phyloP scores from a whole-genome alignment of 257 asterid genomes.

The Solanum microdontum region DNA sequence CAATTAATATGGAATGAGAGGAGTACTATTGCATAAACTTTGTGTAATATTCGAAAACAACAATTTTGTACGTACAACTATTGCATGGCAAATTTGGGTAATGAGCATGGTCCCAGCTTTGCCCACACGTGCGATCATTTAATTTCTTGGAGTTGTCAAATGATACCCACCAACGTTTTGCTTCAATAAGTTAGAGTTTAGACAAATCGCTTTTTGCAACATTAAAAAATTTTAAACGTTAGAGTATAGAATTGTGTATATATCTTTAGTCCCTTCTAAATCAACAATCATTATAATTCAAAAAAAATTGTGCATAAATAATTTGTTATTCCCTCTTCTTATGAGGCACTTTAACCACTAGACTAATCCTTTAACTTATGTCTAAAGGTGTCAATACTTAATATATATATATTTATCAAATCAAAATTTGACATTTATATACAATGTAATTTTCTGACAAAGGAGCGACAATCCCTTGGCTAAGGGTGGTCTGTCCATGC shows the following conservation, averaged over 20 bases:
- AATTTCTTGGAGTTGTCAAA: neutral
- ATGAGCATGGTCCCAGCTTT: neutral
- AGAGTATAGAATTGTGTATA: neutral
- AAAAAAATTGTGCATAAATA: neutral
- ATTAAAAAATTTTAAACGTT: neutral
- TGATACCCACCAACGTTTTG: neutral
- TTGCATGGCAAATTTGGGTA: neutral
- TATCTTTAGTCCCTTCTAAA: neutral
- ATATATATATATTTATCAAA: too few species aligned
- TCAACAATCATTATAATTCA: neutral
- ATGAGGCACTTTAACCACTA: too few species aligned
- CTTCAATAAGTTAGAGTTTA: neutral
- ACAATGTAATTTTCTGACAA: too few species aligned
- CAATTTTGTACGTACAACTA: neutral
- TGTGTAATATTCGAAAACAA: neutral
- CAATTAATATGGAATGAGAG: too few species aligned
- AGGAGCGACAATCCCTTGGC: neutral
- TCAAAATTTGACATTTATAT: too few species aligned
- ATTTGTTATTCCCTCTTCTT: neutral
- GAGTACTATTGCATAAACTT: neutral
- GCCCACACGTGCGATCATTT: conserved; percentile 18
- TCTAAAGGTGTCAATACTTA: too few species aligned
- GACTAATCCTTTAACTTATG: too few species aligned
- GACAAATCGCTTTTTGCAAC: neutral
- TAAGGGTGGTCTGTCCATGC: neutral